A percentile compares a stretch with the other conserved stretches of the same genome.
These are phyloP conservation scores for Microbotryum saponariae DNA, from an alignment of 1,284 basidiomycete genomes.

Conservation along the genomic window DNA sequence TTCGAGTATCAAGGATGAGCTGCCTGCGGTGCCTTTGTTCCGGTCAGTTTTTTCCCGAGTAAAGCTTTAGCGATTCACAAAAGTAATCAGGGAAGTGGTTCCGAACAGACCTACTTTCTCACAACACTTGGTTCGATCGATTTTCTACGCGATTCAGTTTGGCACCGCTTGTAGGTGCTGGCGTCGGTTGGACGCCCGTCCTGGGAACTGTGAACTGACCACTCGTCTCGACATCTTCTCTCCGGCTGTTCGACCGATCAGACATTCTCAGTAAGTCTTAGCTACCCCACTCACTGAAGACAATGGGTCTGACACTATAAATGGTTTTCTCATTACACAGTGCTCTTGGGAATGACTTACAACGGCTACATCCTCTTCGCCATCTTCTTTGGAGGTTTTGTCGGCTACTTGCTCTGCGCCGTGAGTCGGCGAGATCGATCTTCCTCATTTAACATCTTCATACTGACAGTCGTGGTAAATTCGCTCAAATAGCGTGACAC, in stretches of 20 bases:
- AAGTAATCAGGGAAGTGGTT: neutral
- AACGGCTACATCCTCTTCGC: constrained; percentile 35
- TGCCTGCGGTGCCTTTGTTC: constrained; percentile 8
- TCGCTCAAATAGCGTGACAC: constrained; percentile 14
- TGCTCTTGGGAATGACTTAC: constrained; percentile 46
- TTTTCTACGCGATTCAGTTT: constrained; percentile 42
- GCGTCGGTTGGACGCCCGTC: constrained; percentile 35
- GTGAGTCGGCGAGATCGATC: neutral
- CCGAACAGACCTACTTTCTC: constrained; percentile 35
- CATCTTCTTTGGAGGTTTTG: constrained; percentile 14
- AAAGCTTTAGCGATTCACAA: neutral
- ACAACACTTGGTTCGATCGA: constrained; percentile 41
- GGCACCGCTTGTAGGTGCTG: constrained; percentile 36
- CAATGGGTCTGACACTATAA: too few relatives aligned
- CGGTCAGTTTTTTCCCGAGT: constrained; percentile 9
- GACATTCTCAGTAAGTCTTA: neutral
- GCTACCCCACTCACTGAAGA: too few relatives aligned
- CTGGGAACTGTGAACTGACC: too few relatives aligned
- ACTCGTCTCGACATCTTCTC: constrained; percentile 22
- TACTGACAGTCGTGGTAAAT: too few relatives aligned
- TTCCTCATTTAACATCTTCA: too few relatives aligned
- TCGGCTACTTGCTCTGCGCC: constrained; percentile 21
- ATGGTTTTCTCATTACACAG: neutral
- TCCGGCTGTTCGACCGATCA: neutral
- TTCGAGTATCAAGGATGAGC: constrained; percentile 2